These are phyloP conservation scores for Zarea fungicola DNA, from an alignment of 2,329 filamentous ascomycete species.

Conservation along the genomic window DNA sequence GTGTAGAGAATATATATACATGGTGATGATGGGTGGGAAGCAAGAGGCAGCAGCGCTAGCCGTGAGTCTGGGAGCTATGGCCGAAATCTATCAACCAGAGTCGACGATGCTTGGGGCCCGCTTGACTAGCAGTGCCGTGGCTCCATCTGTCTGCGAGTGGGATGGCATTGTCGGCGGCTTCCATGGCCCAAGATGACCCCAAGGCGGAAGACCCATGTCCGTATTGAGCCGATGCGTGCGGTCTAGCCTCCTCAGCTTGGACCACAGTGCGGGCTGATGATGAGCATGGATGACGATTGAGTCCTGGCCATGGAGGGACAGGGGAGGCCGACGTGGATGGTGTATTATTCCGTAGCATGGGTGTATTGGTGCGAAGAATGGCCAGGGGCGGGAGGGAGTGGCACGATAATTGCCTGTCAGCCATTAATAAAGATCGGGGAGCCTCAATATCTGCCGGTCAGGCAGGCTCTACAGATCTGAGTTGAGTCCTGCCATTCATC, in stretches of 20 bases:
- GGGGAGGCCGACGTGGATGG: not conserved
- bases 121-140: not conserved
- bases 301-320: not conserved
- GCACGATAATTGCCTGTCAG: not conserved
- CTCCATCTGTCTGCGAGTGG: slow-evolving; percentile 5
- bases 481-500: no score
- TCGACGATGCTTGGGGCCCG: not conserved
- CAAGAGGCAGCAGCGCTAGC: not conserved
- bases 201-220: not conserved
- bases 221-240: not conserved
- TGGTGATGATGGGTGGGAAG: not conserved
- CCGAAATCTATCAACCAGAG: slow-evolving; percentile 1
- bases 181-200: not conserved
- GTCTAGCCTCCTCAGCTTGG: slow-evolving; percentile 9
- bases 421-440: not conserved
- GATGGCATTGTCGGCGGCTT: not conserved
- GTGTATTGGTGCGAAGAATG: no score
- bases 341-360: not conserved
- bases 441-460: not conserved
- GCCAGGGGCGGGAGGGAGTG: not conserved
- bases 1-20: slow-evolving; percentile 5
- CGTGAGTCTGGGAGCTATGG: not conserved
- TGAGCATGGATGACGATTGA: slow-evolving; percentile 1
- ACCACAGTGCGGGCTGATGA: not conserved
- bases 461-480: not conserved